Evolutionary conservation across 1,284 basidiomycete genomes (phyloP), one percentile per base, ranked within the genome.

Genomic region (Cystobasidium slooffiae): DNA sequence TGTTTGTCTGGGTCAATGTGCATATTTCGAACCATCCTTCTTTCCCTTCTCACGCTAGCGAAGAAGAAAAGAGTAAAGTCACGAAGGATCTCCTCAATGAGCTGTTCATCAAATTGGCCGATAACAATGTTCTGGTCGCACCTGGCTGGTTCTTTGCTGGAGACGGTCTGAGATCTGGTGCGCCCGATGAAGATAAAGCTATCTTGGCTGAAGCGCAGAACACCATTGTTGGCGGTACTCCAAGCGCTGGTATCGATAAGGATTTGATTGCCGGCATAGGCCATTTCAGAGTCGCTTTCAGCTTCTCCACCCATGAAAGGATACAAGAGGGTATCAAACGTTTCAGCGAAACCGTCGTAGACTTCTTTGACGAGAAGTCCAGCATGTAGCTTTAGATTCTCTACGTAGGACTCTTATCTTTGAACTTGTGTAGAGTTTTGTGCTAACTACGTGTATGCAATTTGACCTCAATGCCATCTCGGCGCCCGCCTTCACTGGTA

Each of bases 241-340:
- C 47, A 44, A 16, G 58, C 37, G 24, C 31, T 62, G 20, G 63
- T 64, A 43, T 52, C 55, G 12, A 56, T n/a, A 74, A 51, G 37
- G 66, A 68, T 55, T 24, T 61, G 3, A 81, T 84, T 49, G 78
- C 77, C 4, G 81, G 83, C 8, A 70, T 78, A 68, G 88, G 88
- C 0, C 88, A 90, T 80, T 87, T 88, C 82, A 85, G 89, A 6
- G 82, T 90, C 47, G 85, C 86, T 76, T 91, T 88, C 82, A 88
- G 88, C 77, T 85, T 84, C 72, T 84, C 84, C 14, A 83, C 86
- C 83, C 80, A 81, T 20, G 81, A 84, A 8, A 84, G 84, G 31
- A 81, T 88, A 77, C 84, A 83, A 79, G 84, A 85, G 74, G 87
- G 84, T 0, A 79, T 85, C 18, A 78, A 78, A 24, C 85, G 86